Evolutionary conservation across 371 early-diverging fungal genomes (phyloP), one percentile per base, ranked within the genome.

Genomic region (Syncephalastrum contaminatum): DNA sequence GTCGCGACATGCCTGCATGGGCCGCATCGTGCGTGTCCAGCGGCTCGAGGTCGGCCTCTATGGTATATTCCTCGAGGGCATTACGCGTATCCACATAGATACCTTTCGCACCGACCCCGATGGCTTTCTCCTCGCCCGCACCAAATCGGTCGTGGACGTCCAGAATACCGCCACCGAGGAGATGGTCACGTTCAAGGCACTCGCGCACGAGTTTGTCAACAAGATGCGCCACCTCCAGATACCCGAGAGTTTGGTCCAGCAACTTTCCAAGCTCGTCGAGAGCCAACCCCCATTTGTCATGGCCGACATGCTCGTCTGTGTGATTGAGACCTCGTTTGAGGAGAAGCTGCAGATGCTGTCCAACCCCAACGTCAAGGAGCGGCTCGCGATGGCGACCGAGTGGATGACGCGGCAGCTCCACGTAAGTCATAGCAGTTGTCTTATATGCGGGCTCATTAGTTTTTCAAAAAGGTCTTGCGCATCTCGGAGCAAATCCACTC

Each of bases 401-500:
- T 79, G 88, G 60, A 66, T 93, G 64, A 88, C 80, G 19, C 77
- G 89, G 5, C 92, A 93, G 62, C 73, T 93, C n/a, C 90, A 93
- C 50, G 86, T 83, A 76, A 53, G 65, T 44, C 18, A 12, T 12
- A 16, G 39, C 4, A 15, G n/a, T 1, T 51, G 2, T 20, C 10
- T 27, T 22, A 49, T 18, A 21, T 44, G 16, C 22, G 22, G 43
- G 40, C 12, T 40, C 25, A 19, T 24, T 48, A 41, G 36, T 3
- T 13, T 44, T 21, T 3, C 19, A 40, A 14, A 54, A 54, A 87
- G 81, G 86, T 89, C 1, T 69, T 90, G 43, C 88, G 83, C 58
- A 89, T 93, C 39, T 88, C 89, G 24, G 88, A 88, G 67, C 85
- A 90, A 70, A 80, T 91, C 15, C 90, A 89, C 58, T 80, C 86